These are phyloP conservation scores for Quercus phellos DNA, from an alignment of 331 rosid species.

Conservation along the genomic window DNA sequence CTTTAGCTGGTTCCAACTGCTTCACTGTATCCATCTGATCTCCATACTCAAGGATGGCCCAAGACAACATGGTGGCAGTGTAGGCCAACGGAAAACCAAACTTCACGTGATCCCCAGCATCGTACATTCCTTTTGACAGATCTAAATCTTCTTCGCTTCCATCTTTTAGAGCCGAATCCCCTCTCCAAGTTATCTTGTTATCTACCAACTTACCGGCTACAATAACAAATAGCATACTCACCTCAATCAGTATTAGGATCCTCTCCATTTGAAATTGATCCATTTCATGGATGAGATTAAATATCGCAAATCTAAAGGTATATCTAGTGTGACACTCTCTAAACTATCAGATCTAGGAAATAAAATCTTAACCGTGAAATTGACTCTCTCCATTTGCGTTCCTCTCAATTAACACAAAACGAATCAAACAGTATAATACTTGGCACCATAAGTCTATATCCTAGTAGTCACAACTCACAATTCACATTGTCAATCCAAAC, in stretches of 20 bases:
- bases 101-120: conserved; percentile 94
- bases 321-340: too few species aligned
- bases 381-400: too few species aligned
- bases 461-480: neutral
- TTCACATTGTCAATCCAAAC: neutral
- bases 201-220: conserved; percentile 74
- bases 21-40: conserved; percentile 77
- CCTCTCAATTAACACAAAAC: neutral
- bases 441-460: neutral
- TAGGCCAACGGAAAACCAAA: conserved; percentile 95
- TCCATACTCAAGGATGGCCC: conserved; percentile 95
- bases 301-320: too few species aligned
- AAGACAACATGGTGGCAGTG: conserved; percentile 85
- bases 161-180: conserved; percentile 79
- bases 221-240: conserved; percentile 5
- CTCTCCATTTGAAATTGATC: too few species aligned
- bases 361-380: too few species aligned
- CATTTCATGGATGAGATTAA: too few species aligned
- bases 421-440: neutral
- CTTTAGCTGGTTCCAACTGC: conserved; percentile 63
- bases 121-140: conserved; percentile 92
- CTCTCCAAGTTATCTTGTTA: conserved; percentile 83
- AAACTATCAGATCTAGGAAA: too few species aligned
- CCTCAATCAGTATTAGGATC: neutral
- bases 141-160: conserved; percentile 64